Conservation (phyloP, 106 monocot species). For the Apostasia ramifera region DNA sequence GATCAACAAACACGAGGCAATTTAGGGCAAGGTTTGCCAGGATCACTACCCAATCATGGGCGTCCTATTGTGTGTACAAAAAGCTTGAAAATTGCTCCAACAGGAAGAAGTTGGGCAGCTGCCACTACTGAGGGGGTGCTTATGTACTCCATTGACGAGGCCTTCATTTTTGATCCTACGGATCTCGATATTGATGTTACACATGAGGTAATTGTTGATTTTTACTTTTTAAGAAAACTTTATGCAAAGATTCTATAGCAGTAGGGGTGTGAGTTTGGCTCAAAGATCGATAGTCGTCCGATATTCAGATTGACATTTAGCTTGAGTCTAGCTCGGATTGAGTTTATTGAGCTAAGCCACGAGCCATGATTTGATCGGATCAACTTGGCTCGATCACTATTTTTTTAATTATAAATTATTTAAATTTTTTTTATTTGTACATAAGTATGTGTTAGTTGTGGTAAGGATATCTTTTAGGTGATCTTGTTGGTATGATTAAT, state of each 20-base stretch:
- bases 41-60: slow-evolving; percentile 61
- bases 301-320: no score
- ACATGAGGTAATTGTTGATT: slow-evolving; percentile 53
- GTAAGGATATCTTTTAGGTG: no score
- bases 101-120: slow-evolving; percentile 94
- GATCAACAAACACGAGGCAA: slow-evolving; percentile 54
- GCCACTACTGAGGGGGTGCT: slow-evolving; percentile 97
- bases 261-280: no score
- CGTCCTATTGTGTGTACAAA: slow-evolving; percentile 74
- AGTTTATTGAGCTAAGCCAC: no score
- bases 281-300: no score
- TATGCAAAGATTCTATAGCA: not conserved
- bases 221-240: not conserved
- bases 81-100: slow-evolving; percentile 87
- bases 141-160: slow-evolving; percentile 85
- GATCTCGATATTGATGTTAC: slow-evolving; percentile 97
- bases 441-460: no score
- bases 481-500: no score
- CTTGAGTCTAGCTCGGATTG: no score
- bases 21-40: slow-evolving; percentile 66
- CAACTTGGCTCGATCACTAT: no score
- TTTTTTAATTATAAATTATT: no score
- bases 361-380: no score
- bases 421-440: no score
- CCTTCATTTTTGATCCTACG: slow-evolving; percentile 92